Evolutionary conservation across 441 rosid genomes (phyloP), one percentile per base, ranked within the genome.

Genomic region (Lepidium campestre): DNA sequence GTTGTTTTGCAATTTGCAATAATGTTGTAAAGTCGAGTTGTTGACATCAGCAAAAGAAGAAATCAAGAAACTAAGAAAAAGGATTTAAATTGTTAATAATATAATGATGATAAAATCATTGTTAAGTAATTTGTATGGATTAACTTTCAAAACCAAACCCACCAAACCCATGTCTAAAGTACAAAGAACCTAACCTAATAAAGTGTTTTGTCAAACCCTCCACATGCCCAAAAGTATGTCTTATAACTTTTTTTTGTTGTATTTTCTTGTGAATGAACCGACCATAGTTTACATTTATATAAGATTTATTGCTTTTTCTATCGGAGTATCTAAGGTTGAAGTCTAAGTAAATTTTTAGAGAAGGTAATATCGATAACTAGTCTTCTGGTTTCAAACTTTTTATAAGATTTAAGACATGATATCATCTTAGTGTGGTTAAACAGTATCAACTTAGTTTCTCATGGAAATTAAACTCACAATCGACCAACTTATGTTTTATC

Each of bases 191-290:
- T 60, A 66, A 66, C 72, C 67, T 58, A 73, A 60, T 66, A 66
- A 67, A 73, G 77, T 27, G 35, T 27, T 73, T 80, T 75, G 76
- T 72, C 82, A 84, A 82, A 87, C 82, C 88, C 78, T 71, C 82
- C 95, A 81, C 95, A 82, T 82, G 90, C 83, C 74, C 46, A 77
- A 84, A 83, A 79, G 79, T 56, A 45, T 50, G 72, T 15, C 41
- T 63, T 67, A 7, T 71, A 40, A 70, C 60, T 52, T 52, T 57
- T 47, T 52, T 52, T 65, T 70, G 63, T 22, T 35, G 54, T 19
- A 8, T 57, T 71, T 40, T 65, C 71, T 49, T 57, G 56, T 55
- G 5, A 60, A 41, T 25, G 46, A 69, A 15, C 29, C 19, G 19
- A 29, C 3, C 20, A 59, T 32, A 46, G 15, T 66, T 31, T 44